These are phyloP conservation scores for Lepidium didymum DNA, from an alignment of 345 rosid genomes.

Conservation along the genomic window DNA sequence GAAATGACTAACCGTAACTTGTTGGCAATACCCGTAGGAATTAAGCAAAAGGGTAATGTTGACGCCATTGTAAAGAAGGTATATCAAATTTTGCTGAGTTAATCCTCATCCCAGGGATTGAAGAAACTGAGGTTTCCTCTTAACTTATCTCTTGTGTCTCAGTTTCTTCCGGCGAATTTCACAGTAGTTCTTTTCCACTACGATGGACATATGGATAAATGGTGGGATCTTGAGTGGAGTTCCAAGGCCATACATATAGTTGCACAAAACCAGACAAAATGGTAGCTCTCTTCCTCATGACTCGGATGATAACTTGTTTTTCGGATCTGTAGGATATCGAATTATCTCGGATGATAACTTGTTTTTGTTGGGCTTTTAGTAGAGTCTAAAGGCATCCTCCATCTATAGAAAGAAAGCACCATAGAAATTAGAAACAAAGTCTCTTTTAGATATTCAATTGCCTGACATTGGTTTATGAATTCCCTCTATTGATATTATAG, in stretches of 20 bases:
- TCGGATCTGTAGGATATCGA: background rate
- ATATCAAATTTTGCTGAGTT: conserved; percentile 12
- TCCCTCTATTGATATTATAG: conserved; percentile 26
- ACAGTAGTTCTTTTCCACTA: conserved; percentile 88
- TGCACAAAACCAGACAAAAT: conserved; percentile 93
- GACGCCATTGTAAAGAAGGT: conserved; percentile 78
- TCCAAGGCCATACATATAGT: conserved; percentile 70
- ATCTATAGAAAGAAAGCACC: background rate
- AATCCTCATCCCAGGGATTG: background rate
- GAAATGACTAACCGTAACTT: conserved; percentile 42
- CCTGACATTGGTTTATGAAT: background rate
- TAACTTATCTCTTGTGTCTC: conserved; percentile 45
- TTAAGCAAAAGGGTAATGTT: conserved; percentile 73
- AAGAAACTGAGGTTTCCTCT: background rate
- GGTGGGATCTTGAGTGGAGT: conserved; percentile 89
- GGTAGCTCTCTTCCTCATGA: conserved; percentile 37
- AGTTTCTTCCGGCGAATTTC: conserved; percentile 92
- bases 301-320: background rate
- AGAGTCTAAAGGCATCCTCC: background rate
- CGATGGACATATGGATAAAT: conserved; percentile 73
- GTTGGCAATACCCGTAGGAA: conserved; percentile 89
- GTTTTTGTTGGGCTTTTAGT: background rate
- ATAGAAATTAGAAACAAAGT: background rate
- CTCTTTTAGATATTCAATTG: background rate
- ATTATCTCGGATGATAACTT: background rate